Conservation (phyloP, 352 stramenopile genomes). For the Phytophthora hibernalis region DNA sequence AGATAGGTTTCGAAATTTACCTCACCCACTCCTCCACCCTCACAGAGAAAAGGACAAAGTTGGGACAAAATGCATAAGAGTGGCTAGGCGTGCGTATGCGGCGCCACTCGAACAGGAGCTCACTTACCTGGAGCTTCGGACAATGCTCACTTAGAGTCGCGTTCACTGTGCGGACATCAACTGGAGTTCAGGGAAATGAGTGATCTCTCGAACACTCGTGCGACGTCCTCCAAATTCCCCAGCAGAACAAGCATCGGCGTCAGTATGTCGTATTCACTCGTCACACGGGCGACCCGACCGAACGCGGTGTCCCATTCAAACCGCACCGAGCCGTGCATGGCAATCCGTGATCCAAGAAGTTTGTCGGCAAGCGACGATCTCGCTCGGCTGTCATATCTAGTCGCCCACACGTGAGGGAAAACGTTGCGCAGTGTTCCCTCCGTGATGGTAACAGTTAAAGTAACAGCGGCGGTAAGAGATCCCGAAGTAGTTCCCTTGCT, state of each 20-base stretch:
- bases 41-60: too few species aligned
- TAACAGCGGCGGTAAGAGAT: neutral
- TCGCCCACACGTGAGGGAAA: neutral
- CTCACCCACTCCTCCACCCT: too few species aligned
- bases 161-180: neutral
- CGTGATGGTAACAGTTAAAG: conserved; percentile 1
- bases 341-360: neutral
- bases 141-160: too few species aligned
- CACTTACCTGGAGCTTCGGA: neutral
- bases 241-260: neutral
- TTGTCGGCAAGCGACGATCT: neutral
- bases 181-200: neutral
- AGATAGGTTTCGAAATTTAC: too few species aligned
- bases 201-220: conserved; percentile 7
- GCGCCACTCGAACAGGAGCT: too few species aligned
- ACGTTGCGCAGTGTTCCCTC: conserved; percentile 4
- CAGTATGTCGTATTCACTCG: neutral
- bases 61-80: too few species aligned
- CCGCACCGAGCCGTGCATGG: neutral
- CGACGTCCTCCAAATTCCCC: neutral
- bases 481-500: neutral
- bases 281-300: neutral
- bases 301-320: conserved; percentile 4
- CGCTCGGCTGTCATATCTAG: neutral
- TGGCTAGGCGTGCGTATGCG: too few species aligned